Evolutionary conservation across 1,139 yeast species (phyloP).

Genomic region (Scheffersomyces stambukii): DNA sequence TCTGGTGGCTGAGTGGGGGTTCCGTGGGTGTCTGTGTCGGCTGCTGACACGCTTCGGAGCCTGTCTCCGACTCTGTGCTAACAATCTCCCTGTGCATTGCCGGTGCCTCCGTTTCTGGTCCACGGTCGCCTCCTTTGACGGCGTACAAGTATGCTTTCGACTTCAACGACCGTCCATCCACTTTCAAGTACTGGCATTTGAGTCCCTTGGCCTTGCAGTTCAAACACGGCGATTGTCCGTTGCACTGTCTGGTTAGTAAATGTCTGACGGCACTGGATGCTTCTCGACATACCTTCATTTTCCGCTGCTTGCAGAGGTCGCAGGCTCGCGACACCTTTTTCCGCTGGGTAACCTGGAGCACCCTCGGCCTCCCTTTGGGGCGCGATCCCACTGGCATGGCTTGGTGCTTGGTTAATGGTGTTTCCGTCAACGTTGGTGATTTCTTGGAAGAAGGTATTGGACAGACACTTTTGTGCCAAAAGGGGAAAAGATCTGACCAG

Average conservation of each 20-base stretch:
- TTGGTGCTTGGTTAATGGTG: not conserved
- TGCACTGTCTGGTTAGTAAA: constrained; percentile 12
- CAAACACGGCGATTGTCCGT: constrained; percentile 24
- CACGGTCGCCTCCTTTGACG: too few relatives aligned
- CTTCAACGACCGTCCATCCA: constrained; percentile 25
- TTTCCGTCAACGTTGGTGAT: not conserved
- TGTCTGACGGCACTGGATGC: not conserved
- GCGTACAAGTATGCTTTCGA: constrained; percentile 7
- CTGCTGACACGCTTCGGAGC: not conserved
- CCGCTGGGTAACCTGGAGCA: constrained; percentile 11
- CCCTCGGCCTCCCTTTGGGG: constrained; percentile 12
- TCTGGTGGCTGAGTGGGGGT: too few relatives aligned
- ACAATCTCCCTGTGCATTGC: not conserved
- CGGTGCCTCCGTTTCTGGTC: constrained; percentile 1
- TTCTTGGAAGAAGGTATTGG: not conserved
- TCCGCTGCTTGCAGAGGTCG: constrained; percentile 34
- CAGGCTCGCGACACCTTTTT: constrained; percentile 37
- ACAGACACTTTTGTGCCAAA: not conserved
- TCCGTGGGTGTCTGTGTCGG: not conserved
- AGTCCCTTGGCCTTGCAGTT: constrained; percentile 19
- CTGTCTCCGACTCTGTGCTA: not conserved
- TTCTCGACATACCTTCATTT: constrained; percentile 22
- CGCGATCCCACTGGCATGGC: constrained; percentile 1
- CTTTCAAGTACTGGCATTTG: constrained; percentile 21
- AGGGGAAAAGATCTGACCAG: too few relatives aligned